Base-by-base conservation (phyloP, 2,329 filamentous ascomycete species). In the Colletotrichum lindemuthianum region DNA sequence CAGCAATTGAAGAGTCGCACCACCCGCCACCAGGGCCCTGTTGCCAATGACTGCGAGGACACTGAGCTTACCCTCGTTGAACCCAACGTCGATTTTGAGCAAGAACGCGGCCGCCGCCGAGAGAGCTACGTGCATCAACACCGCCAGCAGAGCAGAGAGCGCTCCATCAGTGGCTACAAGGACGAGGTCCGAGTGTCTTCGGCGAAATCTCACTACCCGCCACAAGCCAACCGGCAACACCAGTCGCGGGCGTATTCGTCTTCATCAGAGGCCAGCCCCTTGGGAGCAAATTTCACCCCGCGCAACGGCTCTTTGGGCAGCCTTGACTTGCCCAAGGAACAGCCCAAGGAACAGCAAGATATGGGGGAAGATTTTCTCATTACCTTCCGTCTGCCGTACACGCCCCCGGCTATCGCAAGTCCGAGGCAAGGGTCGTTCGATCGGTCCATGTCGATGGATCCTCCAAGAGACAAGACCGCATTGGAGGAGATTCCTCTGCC, bases 1-100 rank as follows among this genome's bases (percentile, higher is more conserved):
- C 71, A 74, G 37, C 73, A 71, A 60, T 76, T 74, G 75, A 64
- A 52, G 45, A 48, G 60, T 24, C 37, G 43, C 40, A 15, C 56
- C 16, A 59, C 34, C 12, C 59, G 55, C 13, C 15, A 44, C 6
- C 51, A 39, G 40, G 15, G n/a, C 5, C 43, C 45, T 43, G 32
- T 39, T 2, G 8, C 36, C 2, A 41, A 16, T 2, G 51, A 56
- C 34, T 36, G 37, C 16, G 60, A 61, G 3, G 61, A 63, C 1
- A 33, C 49, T 8, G 63, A 63, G 6, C 15, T 60, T 8, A 50
- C 45, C 13, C 45, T 54, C 6, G 48, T 51, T 32, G 61, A 52
- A 44, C 59, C 54, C n/a, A 39, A 49, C 36, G 55, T 65, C 49
- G 64, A 57, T 6, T 48, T 57, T 10, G 56, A 65, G 32, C 41